phyloP scores from a whole-genome alignment of 2,329 filamentous ascomycete genomes.

The Ophiostoma tasmaniense region DNA sequence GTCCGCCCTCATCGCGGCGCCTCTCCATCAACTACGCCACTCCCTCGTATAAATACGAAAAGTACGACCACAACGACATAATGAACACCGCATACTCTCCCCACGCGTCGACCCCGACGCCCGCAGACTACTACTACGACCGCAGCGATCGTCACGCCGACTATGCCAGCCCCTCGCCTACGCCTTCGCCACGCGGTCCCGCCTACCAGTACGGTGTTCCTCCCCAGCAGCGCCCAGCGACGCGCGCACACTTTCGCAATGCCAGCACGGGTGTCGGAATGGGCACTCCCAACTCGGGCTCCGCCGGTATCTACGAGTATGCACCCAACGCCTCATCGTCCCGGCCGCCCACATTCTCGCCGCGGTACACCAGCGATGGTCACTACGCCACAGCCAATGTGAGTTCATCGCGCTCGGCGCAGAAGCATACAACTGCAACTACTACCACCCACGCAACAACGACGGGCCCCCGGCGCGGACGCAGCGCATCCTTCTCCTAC shows the following conservation, averaged over 20 bases:
- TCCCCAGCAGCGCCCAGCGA: slow-evolving; percentile 41
- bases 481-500: slow-evolving; percentile 46
- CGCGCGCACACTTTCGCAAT: slow-evolving; percentile 42
- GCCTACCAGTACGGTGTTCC: slow-evolving; percentile 33
- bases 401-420: slow-evolving; percentile 44
- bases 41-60: slow-evolving; percentile 3
- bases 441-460: slow-evolving; percentile 27
- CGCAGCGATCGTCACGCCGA: slow-evolving; percentile 28
- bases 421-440: slow-evolving; percentile 28
- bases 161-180: slow-evolving; percentile 47
- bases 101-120: slow-evolving; percentile 40
- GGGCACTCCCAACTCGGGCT: slow-evolving; percentile 27
- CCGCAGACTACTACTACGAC: slow-evolving; percentile 42
- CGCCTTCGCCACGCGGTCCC: slow-evolving; percentile 46
- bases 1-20: slow-evolving; percentile 3
- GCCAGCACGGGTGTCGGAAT: slow-evolving; percentile 31
- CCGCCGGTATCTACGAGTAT: slow-evolving; percentile 31
- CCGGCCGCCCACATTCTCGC: slow-evolving; percentile 45
- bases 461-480: slow-evolving; percentile 43
- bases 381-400: slow-evolving; percentile 59
- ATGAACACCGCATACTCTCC: slow-evolving; percentile 36
- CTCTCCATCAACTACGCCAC: slow-evolving; percentile 1
- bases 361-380: slow-evolving; percentile 54
- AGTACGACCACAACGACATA: slow-evolving; percentile 28
- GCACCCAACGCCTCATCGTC: slow-evolving; percentile 29